Conservation (phyloP, 2,329 filamentous ascomycete genomes). For the Thelonectria discophora region DNA sequence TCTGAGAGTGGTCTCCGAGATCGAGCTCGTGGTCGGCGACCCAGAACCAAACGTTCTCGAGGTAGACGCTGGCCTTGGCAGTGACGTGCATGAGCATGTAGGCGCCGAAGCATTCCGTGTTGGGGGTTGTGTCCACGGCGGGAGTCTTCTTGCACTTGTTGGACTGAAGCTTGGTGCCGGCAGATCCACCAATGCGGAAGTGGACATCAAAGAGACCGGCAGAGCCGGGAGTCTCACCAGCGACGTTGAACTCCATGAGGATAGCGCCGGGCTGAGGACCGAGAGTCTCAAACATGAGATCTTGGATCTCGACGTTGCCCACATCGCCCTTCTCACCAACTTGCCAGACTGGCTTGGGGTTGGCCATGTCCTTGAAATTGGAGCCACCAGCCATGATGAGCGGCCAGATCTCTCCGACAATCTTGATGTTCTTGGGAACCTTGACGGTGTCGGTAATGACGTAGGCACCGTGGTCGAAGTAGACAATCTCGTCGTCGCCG, state of each 20-base stretch:
- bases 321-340: slow-evolving; percentile 80
- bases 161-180: slow-evolving; percentile 83
- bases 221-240: slow-evolving; percentile 70
- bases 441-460: slow-evolving; percentile 74
- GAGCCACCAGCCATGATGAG: slow-evolving; percentile 84
- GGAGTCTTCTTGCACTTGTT: slow-evolving; percentile 83
- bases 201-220: slow-evolving; percentile 96
- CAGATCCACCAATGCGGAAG: slow-evolving; percentile 87
- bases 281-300: slow-evolving; percentile 84
- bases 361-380: slow-evolving; percentile 76
- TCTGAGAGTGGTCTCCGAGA: slow-evolving; percentile 74
- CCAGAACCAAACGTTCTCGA: slow-evolving; percentile 94
- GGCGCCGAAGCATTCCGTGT: slow-evolving; percentile 75
- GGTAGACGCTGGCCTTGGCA: slow-evolving; percentile 71
- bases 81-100: slow-evolving; percentile 77
- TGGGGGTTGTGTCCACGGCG: slow-evolving; percentile 65
- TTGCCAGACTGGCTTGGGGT: slow-evolving; percentile 86
- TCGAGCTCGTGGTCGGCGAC: slow-evolving; percentile 92
- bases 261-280: slow-evolving; percentile 88
- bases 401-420: slow-evolving; percentile 92
- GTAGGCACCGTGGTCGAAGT: slow-evolving; percentile 80
- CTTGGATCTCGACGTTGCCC: slow-evolving; percentile 86
- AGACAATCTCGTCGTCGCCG: slow-evolving; percentile 71
- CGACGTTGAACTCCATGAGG: slow-evolving; percentile 91
- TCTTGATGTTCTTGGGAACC: slow-evolving; percentile 81